phyloP scores from a whole-genome alignment of 352 stramenopile genomes.

The Phytophthora pseudosyringae region DNA sequence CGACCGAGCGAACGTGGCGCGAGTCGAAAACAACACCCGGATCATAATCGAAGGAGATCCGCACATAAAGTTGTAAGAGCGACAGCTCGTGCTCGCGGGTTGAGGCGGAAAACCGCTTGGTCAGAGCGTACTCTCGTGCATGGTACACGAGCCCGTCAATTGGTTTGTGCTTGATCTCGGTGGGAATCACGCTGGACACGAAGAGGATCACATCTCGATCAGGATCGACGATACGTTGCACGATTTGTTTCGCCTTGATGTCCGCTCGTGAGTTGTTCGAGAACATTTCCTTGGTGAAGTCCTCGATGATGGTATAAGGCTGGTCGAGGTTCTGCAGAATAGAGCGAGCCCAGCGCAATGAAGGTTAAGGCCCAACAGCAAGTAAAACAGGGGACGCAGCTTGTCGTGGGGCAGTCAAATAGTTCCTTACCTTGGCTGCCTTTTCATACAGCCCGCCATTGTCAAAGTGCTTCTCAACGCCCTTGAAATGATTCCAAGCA shows the following conservation, averaged over 20 bases:
- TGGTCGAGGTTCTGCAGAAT: slow-evolving; percentile 30
- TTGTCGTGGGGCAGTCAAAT: too few species aligned
- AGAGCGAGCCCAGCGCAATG: not conserved
- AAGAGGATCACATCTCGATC: slow-evolving; percentile 34
- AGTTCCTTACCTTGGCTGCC: slow-evolving; percentile 5
- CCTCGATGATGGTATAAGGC: slow-evolving; percentile 37
- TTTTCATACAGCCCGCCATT: slow-evolving; percentile 21
- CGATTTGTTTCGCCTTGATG: slow-evolving; percentile 32
- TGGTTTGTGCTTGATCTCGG: slow-evolving; percentile 32
- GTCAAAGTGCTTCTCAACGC: slow-evolving; percentile 33
- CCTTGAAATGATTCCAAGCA: slow-evolving; percentile 41
- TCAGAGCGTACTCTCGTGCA: slow-evolving; percentile 38
- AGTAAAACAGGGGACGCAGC: too few species aligned
- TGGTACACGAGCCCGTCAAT: slow-evolving; percentile 30
- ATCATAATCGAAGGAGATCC: slow-evolving; percentile 52
- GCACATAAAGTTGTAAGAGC: slow-evolving; percentile 56
- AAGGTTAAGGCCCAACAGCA: too few species aligned
- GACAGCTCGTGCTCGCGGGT: slow-evolving; percentile 36
- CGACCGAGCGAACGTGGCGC: slow-evolving; percentile 41
- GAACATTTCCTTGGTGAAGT: slow-evolving; percentile 36
- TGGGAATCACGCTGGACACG: slow-evolving; percentile 24
- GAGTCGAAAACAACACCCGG: slow-evolving; percentile 33
- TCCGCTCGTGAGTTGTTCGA: slow-evolving; percentile 37
- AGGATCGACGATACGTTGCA: slow-evolving; percentile 20
- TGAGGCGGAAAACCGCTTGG: slow-evolving; percentile 41